These are phyloP conservation scores for Urostyla sp. DNA, from an alignment of 73 alveolate genomes.

Conservation along the genomic window DNA sequence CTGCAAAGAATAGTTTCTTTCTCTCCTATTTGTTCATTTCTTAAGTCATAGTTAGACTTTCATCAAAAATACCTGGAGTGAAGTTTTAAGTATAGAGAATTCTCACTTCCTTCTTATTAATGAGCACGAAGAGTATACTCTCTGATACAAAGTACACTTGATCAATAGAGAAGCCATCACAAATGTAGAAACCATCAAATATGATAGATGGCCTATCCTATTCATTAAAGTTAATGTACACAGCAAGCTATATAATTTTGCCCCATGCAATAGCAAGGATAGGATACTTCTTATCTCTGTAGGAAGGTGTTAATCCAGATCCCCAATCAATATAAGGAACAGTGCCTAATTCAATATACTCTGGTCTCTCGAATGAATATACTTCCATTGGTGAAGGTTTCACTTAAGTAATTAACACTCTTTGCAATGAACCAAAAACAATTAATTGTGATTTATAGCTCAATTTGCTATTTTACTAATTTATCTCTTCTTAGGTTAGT, in stretches of 20 bases:
- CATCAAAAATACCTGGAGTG: constrained; percentile 64
- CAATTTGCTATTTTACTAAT: no score
- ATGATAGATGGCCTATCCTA: constrained; percentile 10
- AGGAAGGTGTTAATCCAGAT: constrained; percentile 45
- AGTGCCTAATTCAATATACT: constrained; percentile 56
- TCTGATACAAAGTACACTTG: constrained; percentile 46
- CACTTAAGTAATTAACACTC: constrained; percentile 16
- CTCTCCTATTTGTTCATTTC: constrained; percentile 35
- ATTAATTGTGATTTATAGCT: constrained; percentile 18
- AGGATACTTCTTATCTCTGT: constrained; percentile 56
- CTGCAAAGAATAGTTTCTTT: background rate
- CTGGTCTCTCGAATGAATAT: constrained; percentile 14
- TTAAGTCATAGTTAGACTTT: no score
- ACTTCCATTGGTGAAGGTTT: constrained; percentile 42
- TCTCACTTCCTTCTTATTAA: constrained; percentile 37
- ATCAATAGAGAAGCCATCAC: constrained; percentile 49
- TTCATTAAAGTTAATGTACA: constrained; percentile 12
- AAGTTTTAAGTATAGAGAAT: constrained; percentile 49
- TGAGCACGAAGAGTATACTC: constrained; percentile 39
- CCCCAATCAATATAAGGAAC: constrained; percentile 64
- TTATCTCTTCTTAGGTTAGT: background rate
- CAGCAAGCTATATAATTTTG: constrained; percentile 32
- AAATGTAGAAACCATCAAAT: constrained; percentile 60
- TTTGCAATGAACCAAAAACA: constrained; percentile 55
- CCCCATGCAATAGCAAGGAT: constrained; percentile 63